A percentile compares a stretch with the other conserved stretches of the same genome.
Conservation (phyloP, 2,329 filamentous ascomycete species). For the Sclerotinia minor region DNA sequence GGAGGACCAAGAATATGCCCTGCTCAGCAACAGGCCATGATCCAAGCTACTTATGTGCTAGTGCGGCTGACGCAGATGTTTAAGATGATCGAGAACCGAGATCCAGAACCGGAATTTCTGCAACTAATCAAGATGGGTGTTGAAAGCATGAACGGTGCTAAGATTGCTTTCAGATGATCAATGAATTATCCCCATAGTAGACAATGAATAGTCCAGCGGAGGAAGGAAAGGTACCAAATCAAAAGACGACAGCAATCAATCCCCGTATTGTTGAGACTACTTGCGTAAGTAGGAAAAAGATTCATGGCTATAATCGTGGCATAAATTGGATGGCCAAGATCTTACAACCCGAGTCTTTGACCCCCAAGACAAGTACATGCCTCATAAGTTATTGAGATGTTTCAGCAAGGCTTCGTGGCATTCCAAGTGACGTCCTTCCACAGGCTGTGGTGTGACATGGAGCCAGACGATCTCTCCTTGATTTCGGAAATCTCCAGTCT, state of each 20-base stretch:
- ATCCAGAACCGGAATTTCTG: conserved; percentile 22
- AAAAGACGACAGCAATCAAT: neutral
- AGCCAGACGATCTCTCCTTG: neutral
- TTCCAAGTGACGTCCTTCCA: no score
- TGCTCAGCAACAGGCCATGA: conserved; percentile 26
- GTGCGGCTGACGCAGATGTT: conserved; percentile 23
- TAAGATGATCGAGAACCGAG: conserved; percentile 22
- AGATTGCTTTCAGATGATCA: neutral
- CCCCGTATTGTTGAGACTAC: neutral
- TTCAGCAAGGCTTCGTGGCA: neutral
- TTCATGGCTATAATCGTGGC: neutral
- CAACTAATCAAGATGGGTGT: conserved; percentile 13
- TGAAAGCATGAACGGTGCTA: conserved; percentile 9
- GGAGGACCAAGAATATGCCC: conserved; percentile 62
- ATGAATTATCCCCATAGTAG: neutral
- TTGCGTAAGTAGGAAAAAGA: neutral
- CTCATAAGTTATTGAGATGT: neutral
- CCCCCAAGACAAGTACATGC: neutral
- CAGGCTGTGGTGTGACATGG: no score
- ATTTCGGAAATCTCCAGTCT: neutral
- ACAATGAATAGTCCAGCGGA: no score
- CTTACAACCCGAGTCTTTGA: no score
- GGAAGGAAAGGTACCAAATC: no score
- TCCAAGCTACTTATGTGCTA: conserved; percentile 23
- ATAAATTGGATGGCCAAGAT: no score